phyloP scores from a whole-genome alignment of 495 filamentous ascomycete species.

The Lepidopterella palustris region DNA sequence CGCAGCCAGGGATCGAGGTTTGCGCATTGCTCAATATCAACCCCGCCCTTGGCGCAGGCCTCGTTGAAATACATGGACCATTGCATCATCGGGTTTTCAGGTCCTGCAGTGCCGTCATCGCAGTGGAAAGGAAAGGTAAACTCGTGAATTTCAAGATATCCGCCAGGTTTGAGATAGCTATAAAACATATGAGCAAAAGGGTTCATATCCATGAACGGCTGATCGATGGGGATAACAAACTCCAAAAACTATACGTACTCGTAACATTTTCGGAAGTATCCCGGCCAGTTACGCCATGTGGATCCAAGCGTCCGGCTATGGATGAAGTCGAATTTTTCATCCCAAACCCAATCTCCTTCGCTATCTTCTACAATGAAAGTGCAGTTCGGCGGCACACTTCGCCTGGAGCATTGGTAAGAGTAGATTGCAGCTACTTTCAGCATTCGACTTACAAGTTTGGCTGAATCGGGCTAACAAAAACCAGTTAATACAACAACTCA shows the following conservation, averaged over 20 bases:
- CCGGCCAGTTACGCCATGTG: slow-evolving; percentile 3
- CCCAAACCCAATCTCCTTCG: slow-evolving; percentile 5
- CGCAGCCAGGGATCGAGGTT: not conserved
- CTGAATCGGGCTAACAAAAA: slow-evolving; percentile 3
- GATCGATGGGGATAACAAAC: not conserved
- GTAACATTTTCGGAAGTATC: not conserved
- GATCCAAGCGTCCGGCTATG: slow-evolving; percentile 4
- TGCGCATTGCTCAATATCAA: not conserved
- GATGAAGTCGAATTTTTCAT: slow-evolving; percentile 3
- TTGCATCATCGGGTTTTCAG: slow-evolving; percentile 2
- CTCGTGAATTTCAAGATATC: slow-evolving; percentile 3
- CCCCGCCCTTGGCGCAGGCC: not conserved
- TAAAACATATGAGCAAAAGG: not conserved
- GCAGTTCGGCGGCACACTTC: slow-evolving; percentile 6
- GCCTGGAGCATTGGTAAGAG: slow-evolving; percentile 8
- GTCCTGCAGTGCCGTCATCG: slow-evolving; percentile 3
- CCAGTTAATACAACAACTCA: not conserved
- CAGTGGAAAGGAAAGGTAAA: slow-evolving; percentile 6
- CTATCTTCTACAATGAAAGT: slow-evolving; percentile 5
- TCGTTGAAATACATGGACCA: slow-evolving; percentile 5
- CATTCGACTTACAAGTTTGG: slow-evolving; percentile 4
- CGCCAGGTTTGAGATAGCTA: slow-evolving; percentile 5
- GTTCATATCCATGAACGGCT: not conserved
- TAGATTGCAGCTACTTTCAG: not conserved
- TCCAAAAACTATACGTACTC: not conserved